These are phyloP conservation scores for Annulohypoxylon moriforme DNA, from an alignment of 495 filamentous ascomycete species.

Conservation along the genomic window DNA sequence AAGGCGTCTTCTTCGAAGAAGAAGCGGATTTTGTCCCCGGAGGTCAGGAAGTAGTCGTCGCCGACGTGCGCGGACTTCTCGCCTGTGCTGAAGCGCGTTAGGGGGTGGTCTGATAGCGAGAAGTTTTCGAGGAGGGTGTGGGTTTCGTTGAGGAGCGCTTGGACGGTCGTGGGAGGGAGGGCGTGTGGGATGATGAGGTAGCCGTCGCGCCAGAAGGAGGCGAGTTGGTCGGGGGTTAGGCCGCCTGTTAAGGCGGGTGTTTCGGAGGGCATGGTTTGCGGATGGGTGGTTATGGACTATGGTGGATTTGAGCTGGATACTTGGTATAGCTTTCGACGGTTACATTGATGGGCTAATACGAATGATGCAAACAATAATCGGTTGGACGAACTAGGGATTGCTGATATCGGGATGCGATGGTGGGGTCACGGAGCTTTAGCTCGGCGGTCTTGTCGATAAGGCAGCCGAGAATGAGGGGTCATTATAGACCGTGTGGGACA, in stretches of 20 bases:
- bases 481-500: neutral
- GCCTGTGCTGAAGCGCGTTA: slow-evolving; percentile 93
- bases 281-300: neutral
- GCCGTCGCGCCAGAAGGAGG: slow-evolving; percentile 80
- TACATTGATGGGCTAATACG: slow-evolving; percentile 12
- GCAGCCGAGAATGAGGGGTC: slow-evolving; percentile 35
- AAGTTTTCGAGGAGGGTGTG: slow-evolving; percentile 78
- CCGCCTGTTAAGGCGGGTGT: slow-evolving; percentile 50
- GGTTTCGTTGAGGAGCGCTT: slow-evolving; percentile 78
- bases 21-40: slow-evolving; percentile 90
- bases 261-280: slow-evolving; percentile 30
- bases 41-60: slow-evolving; percentile 92
- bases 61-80: slow-evolving; percentile 79
- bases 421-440: slow-evolving; percentile 36
- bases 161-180: slow-evolving; percentile 71
- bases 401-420: slow-evolving; percentile 29
- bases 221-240: slow-evolving; percentile 77
- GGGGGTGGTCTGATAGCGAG: slow-evolving; percentile 80
- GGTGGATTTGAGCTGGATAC: neutral
- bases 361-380: neutral
- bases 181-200: slow-evolving; percentile 89
- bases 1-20: slow-evolving; percentile 96
- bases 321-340: neutral
- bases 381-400: slow-evolving; percentile 1
- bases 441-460: slow-evolving; percentile 38